phyloP scores from a whole-genome alignment of 352 stramenopile species.

The Hyphochytrium catenoides region DNA sequence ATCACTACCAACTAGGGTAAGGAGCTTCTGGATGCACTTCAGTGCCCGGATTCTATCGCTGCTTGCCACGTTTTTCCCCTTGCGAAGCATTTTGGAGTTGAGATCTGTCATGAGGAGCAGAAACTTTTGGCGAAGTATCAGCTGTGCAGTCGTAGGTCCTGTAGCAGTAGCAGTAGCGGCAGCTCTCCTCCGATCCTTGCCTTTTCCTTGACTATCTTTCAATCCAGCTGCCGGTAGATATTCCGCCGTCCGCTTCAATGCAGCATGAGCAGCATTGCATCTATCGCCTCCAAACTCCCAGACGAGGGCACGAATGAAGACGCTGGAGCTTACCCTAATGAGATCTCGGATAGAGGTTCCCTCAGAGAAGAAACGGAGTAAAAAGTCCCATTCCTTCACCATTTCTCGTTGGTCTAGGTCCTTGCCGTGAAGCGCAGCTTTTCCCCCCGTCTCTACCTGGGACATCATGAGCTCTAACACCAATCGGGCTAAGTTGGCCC shows the following conservation, averaged over 20 bases:
- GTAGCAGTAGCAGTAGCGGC: neutral
- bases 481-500: too few species aligned
- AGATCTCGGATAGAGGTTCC: constrained; percentile 29
- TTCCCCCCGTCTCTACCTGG: constrained; percentile 21
- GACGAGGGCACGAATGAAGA: constrained; percentile 25
- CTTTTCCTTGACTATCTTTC: constrained; percentile 8
- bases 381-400: constrained; percentile 35
- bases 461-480: constrained; percentile 34
- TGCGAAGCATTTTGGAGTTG: constrained; percentile 25
- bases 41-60: constrained; percentile 28
- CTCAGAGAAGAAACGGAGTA: constrained; percentile 31
- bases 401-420: constrained; percentile 22
- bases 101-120: constrained; percentile 53
- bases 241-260: constrained; percentile 25
- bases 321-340: constrained; percentile 21
- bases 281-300: constrained; percentile 34
- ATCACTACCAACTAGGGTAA: constrained; percentile 27
- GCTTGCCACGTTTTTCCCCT: too few species aligned
- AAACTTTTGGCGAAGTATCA: constrained; percentile 47
- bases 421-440: too few species aligned
- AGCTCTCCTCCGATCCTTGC: constrained; percentile 1
- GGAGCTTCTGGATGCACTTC: constrained; percentile 35
- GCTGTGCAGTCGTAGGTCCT: neutral
- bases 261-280: constrained; percentile 20
- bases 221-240: constrained; percentile 15